phyloP scores from a whole-genome alignment of 257 asterid genomes.

The Salvia splendens region DNA sequence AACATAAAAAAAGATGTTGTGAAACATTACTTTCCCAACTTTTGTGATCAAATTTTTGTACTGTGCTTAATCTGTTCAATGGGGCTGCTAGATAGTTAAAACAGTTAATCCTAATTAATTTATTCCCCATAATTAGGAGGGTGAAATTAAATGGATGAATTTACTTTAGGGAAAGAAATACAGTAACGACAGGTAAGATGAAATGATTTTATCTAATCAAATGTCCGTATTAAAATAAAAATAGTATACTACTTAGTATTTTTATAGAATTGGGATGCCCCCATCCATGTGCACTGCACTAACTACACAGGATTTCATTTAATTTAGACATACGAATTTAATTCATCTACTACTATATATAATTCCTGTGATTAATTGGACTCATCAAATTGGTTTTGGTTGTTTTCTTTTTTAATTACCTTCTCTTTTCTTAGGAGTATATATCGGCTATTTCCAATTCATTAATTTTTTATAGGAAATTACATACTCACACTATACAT shows the following conservation, averaged over 20 bases:
- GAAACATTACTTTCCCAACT: neutral
- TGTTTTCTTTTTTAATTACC: neutral
- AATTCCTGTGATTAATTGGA: neutral
- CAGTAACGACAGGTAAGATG: slow-evolving; percentile 26
- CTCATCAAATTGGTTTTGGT: neutral
- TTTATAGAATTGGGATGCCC: slow-evolving; percentile 20
- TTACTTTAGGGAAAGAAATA: slow-evolving; percentile 10
- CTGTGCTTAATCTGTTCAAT: slow-evolving; percentile 14
- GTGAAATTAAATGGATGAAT: slow-evolving; percentile 15
- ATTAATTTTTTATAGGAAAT: too few relatives aligned
- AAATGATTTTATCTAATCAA: slow-evolving; percentile 15
- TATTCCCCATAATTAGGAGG: slow-evolving; percentile 10
- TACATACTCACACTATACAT: too few relatives aligned
- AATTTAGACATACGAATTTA: neutral
- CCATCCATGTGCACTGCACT: slow-evolving; percentile 37
- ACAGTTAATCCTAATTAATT: slow-evolving; percentile 10
- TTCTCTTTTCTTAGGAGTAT: neutral
- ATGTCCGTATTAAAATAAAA: neutral
- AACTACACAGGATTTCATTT: neutral
- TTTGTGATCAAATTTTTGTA: neutral
- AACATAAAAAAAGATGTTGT: neutral
- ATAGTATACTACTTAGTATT: too few relatives aligned
- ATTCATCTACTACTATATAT: slow-evolving; percentile 11
- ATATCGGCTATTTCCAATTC: too few relatives aligned
- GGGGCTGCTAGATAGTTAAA: neutral